These are phyloP conservation scores for Jatropha curcas DNA, from an alignment of 345 rosid genomes.

Conservation along the genomic window DNA sequence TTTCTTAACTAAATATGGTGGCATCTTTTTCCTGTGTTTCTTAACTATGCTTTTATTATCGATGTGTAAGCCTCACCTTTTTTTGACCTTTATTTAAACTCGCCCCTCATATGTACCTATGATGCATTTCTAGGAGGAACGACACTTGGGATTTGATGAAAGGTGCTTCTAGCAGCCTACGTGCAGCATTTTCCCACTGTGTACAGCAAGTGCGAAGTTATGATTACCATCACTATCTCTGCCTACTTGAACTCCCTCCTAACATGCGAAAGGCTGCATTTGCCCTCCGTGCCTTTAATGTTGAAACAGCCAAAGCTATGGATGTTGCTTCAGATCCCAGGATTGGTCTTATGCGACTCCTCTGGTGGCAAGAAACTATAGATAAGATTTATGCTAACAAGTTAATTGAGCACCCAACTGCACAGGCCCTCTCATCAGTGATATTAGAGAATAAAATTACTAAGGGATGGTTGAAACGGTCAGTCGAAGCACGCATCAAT, in stretches of 20 bases:
- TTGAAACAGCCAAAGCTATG: conserved; percentile 92
- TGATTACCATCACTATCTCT: conserved; percentile 96
- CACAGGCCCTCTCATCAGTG: conserved; percentile 75
- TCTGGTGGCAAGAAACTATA: conserved; percentile 95
- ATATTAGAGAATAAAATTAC: conserved; percentile 61
- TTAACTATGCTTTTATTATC: too few relatives aligned
- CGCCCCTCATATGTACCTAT: not conserved
- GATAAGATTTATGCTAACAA: conserved; percentile 76
- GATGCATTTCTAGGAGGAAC: conserved; percentile 32
- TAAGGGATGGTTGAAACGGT: conserved; percentile 82
- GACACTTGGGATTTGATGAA: conserved; percentile 44
- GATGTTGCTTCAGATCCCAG: conserved; percentile 91
- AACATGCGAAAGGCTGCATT: conserved; percentile 86
- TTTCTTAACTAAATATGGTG: not conserved
- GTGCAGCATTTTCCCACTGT: conserved; percentile 79
- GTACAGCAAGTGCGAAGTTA: conserved; percentile 84
- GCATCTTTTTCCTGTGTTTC: not conserved
- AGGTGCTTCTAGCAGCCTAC: conserved; percentile 51
- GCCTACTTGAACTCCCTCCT: conserved; percentile 88
- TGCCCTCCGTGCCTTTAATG: conserved; percentile 86
- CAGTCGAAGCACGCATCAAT: conserved; percentile 81
- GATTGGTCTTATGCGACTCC: conserved; percentile 85
- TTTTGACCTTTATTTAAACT: not conserved
- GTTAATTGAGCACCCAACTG: conserved; percentile 71
- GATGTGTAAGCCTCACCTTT: too few relatives aligned